Base-by-base conservation (phyloP, 2,329 filamentous ascomycete genomes). In the Plectosphaerella plurivora region DNA sequence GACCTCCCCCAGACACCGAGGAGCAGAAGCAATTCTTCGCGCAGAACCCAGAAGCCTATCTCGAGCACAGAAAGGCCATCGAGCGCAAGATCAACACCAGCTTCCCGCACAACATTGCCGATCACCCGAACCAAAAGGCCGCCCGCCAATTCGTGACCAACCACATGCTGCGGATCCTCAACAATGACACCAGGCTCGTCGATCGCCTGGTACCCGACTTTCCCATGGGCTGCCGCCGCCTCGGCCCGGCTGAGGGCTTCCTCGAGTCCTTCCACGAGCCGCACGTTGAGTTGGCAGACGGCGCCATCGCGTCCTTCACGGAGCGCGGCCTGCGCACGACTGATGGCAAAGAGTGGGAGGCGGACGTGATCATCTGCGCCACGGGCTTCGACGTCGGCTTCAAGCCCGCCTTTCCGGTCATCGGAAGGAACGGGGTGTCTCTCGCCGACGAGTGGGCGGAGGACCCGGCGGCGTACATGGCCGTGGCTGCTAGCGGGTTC, bases 381-480 rank as follows among this genome's bases (percentile, higher is more conserved):
- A n/a, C n/a, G n/a, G n/a, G 58, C 8, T 61, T 58, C 46, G 55
- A 61, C 36, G 50, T 55, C 10, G 51, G 47, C 35, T 49, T 50
- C 37, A 28, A 49, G n/a, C 60, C 60, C 48, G 60, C 49, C 52
- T 63, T 77, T 35, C 70, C 73, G 9, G 73, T 84, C 3, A 66
- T 71, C 2, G 81, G 81, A 1, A 68, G 69, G 44, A 63, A 68
- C 3, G 75, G 73, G 3, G 70, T 73, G 28, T 68, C 73, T 39
- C 65, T 84, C 4, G 69, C 77, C 16, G 68, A 81, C 35, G 65
- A 75, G 2, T 84, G 82, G 80, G 68, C 75, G 2, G 61, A 62
- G 15, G 61, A 63, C 22, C 64, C 64, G 4, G 61, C 65, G 36
- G 60, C 62, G 0, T 66, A 66, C 49, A 39, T 66, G n/a, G 62